Conservation (phyloP, 1,284 basidiomycete genomes). For the Rhodofomes roseus region DNA sequence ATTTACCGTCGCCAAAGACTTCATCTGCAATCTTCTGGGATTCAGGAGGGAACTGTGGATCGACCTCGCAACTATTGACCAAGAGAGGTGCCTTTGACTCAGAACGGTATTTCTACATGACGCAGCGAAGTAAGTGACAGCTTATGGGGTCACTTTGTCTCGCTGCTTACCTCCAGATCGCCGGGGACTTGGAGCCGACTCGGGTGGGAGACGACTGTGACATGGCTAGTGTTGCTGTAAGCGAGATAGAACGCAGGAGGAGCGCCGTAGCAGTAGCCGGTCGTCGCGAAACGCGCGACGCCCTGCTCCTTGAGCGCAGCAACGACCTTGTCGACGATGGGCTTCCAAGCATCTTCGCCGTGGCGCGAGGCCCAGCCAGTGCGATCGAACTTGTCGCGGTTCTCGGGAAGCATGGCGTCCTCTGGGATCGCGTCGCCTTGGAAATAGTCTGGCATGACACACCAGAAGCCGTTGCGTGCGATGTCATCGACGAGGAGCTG, state of each 20-base stretch:
- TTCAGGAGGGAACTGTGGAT: constrained; percentile 30
- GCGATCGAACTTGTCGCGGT: constrained; percentile 36
- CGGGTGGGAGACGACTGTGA: constrained; percentile 61
- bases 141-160: background rate
- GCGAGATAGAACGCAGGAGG: constrained; percentile 56
- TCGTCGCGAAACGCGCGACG: constrained; percentile 54
- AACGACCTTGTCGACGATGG: constrained; percentile 54
- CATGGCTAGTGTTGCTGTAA: constrained; percentile 55
- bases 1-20: constrained; percentile 37
- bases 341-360: constrained; percentile 41
- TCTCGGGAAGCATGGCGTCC: constrained; percentile 29
- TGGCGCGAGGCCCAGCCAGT: constrained; percentile 49
- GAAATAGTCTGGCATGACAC: constrained; percentile 55
- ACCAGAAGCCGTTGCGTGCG: constrained; percentile 69
- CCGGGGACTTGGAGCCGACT: constrained; percentile 60
- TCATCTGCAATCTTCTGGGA: constrained; percentile 32
- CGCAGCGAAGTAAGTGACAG: background rate
- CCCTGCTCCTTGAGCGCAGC: constrained; percentile 54
- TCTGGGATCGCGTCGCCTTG: constrained; percentile 51
- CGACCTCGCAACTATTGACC: constrained; percentile 40
- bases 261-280: constrained; percentile 74
- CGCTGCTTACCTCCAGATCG: constrained; percentile 53
- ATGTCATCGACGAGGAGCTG: constrained; percentile 71
- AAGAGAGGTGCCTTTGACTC: constrained; percentile 35
- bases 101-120: constrained; percentile 25